A percentile compares a stretch with the other conserved stretches of the same genome.
phyloP scores from a whole-genome alignment of 148 eudicot genomes.

The Salicornia ramosissima region DNA sequence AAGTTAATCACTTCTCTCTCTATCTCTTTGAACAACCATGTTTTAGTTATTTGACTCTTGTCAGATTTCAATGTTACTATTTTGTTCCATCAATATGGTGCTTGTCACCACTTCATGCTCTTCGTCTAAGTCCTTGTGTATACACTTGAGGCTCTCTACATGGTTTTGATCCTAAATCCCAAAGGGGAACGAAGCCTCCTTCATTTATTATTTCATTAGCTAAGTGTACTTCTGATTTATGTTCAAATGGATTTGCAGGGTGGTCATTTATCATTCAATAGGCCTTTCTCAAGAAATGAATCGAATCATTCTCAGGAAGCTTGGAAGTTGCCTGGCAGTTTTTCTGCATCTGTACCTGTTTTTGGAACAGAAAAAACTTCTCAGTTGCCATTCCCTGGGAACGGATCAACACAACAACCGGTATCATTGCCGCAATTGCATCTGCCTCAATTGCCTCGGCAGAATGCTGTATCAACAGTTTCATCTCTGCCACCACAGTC shows the following conservation, averaged over 20 bases:
- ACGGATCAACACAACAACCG: slow-evolving; percentile 36
- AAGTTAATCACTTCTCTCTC: no score
- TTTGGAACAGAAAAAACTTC: slow-evolving; percentile 28
- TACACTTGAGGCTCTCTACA: no score
- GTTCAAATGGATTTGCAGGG: slow-evolving; percentile 37
- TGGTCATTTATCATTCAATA: slow-evolving; percentile 33
- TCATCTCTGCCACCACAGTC: slow-evolving; percentile 24
- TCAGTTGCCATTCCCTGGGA: slow-evolving; percentile 22
- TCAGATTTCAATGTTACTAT: no score
- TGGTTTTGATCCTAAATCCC: no score
- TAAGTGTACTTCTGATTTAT: no score
- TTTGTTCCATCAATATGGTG: no score
- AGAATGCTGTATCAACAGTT: slow-evolving; percentile 32
- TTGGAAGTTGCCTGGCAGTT: slow-evolving; percentile 32
- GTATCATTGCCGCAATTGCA: slow-evolving; percentile 35
- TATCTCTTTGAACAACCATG: no score
- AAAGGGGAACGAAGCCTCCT: no score
- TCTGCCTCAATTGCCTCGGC: slow-evolving; percentile 35
- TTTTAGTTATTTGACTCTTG: no score
- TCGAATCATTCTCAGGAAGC: slow-evolving; percentile 45
- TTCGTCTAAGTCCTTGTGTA: no score
- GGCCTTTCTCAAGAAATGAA: slow-evolving; percentile 29
- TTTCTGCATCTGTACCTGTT: slow-evolving; percentile 19
- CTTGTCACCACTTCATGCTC: no score
- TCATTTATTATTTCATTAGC: no score